Conservation (phyloP, 495 filamentous ascomycete genomes). For the Pseudomonodictys pantanalensis region DNA sequence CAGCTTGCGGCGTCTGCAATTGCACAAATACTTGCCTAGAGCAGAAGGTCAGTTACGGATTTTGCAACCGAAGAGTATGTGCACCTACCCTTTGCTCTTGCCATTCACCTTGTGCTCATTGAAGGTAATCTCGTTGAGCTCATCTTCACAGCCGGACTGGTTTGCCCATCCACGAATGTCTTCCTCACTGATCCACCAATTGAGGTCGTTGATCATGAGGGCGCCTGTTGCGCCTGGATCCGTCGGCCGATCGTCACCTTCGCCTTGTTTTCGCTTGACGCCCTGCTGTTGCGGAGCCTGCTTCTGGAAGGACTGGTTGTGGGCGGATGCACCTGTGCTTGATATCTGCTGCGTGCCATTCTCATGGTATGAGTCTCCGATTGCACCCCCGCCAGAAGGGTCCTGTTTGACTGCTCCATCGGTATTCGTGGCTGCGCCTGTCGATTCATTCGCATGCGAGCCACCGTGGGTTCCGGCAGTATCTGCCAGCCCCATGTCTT, state of each 20-base stretch:
- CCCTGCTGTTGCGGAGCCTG: constrained; percentile 49
- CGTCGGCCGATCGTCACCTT: constrained; percentile 66
- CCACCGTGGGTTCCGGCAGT: constrained; percentile 19
- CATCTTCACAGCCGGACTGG: constrained; percentile 70
- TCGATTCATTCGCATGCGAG: constrained; percentile 13
- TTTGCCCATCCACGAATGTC: constrained; percentile 87
- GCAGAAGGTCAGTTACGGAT: neutral
- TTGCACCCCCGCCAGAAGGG: constrained; percentile 36
- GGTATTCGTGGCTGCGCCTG: neutral
- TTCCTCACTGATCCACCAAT: constrained; percentile 97
- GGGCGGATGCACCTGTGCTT: constrained; percentile 47
- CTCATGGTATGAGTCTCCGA: constrained; percentile 37
- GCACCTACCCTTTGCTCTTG: constrained; percentile 88
- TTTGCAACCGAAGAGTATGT: neutral
- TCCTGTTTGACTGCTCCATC: constrained; percentile 34
- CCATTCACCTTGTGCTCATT: constrained; percentile 98
- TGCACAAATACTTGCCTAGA: constrained; percentile 85
- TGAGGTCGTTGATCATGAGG: constrained; percentile 78
- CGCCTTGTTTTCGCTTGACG: constrained; percentile 49
- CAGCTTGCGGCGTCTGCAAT: constrained; percentile 78
- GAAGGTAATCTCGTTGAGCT: constrained; percentile 90
- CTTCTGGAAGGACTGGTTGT: constrained; percentile 45
- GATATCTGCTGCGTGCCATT: constrained; percentile 49
- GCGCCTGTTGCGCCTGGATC: constrained; percentile 83
- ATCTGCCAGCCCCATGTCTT: constrained; percentile 21